Evolutionary conservation across 202 grass and related monocot genomes (phyloP).

Genomic region (Brachypodium distachyon): DNA sequence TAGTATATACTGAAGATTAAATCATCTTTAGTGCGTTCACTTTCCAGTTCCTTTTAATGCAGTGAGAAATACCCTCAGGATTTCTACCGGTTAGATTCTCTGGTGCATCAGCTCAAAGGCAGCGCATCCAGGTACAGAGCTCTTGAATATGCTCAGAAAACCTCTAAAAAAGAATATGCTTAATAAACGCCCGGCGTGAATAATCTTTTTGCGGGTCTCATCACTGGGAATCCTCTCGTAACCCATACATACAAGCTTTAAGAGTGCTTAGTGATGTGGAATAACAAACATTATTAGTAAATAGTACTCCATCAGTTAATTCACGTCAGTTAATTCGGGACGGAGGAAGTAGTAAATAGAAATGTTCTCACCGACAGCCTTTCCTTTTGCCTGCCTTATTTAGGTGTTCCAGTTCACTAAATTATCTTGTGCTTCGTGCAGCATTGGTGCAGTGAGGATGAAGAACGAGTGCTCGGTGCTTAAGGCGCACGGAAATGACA

Average conservation of each 20-base stretch:
- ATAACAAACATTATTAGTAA: background rate
- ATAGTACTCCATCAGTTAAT: too few species aligned
- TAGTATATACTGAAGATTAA: background rate
- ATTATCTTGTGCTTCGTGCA: constrained; percentile 12
- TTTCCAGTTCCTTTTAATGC: constrained; percentile 17
- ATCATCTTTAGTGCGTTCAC: constrained; percentile 6
- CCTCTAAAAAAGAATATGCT: too few species aligned
- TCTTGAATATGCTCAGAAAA: constrained; percentile 15
- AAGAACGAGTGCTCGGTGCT: constrained; percentile 60
- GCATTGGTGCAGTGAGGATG: constrained; percentile 61
- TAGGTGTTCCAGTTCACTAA: constrained; percentile 3
- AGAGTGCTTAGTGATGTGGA: background rate
- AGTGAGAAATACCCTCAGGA: constrained; percentile 62
- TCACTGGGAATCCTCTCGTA: background rate
- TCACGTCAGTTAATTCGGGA: too few species aligned
- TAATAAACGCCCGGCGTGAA: background rate
- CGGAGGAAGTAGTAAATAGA: background rate
- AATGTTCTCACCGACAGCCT: constrained; percentile 9
- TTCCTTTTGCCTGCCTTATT: background rate
- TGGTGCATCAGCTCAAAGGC: constrained; percentile 54
- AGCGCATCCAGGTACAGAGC: constrained; percentile 49
- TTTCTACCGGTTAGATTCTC: constrained; percentile 42
- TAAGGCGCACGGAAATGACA: constrained; percentile 41
- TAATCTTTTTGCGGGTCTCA: background rate
- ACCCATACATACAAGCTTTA: background rate